Percentiles rank a stretch among this genome's conserved stretches.
Conservation (phyloP, 257 asterid species). For the Leptodermis oblonga region DNA sequence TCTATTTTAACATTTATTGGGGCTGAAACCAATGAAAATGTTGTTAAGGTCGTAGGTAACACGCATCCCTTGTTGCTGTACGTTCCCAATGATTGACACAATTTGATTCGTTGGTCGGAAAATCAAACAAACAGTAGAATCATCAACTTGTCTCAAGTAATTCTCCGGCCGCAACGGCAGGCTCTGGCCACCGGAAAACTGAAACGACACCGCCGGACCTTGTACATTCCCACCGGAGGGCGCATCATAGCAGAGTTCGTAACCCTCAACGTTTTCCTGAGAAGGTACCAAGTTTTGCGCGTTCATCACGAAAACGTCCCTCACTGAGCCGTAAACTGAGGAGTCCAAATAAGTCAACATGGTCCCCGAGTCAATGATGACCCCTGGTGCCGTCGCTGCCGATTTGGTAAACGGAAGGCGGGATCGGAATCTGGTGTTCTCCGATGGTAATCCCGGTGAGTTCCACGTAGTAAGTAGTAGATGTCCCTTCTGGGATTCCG, state of each 20-base stretch:
- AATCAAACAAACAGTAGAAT: not conserved
- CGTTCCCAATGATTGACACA: no score
- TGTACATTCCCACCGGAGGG: not conserved
- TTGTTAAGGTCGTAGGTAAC: no score
- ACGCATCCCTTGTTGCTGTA: no score
- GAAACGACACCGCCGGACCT: not conserved
- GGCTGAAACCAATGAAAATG: no score
- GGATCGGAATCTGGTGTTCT: not conserved
- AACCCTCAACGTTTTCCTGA: not conserved
- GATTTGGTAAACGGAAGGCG: not conserved
- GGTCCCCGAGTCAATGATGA: constrained; percentile 20
- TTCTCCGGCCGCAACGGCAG: not conserved
- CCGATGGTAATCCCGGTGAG: constrained; percentile 14
- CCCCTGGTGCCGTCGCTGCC: constrained; percentile 12
- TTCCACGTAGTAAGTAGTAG: not conserved
- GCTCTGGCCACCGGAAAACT: not conserved
- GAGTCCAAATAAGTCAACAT: constrained; percentile 2
- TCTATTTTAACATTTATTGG: no score
- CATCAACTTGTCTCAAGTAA: not conserved
- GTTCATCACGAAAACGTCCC: constrained; percentile 2
- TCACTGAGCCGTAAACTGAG: constrained; percentile 1
- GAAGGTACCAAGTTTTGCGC: not conserved
- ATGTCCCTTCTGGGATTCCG: no score
- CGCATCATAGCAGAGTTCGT: not conserved
- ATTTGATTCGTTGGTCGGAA: no score